Evolutionary conservation across 129 eudicot species (phyloP).

Genomic region (Cynara cardunculus): DNA sequence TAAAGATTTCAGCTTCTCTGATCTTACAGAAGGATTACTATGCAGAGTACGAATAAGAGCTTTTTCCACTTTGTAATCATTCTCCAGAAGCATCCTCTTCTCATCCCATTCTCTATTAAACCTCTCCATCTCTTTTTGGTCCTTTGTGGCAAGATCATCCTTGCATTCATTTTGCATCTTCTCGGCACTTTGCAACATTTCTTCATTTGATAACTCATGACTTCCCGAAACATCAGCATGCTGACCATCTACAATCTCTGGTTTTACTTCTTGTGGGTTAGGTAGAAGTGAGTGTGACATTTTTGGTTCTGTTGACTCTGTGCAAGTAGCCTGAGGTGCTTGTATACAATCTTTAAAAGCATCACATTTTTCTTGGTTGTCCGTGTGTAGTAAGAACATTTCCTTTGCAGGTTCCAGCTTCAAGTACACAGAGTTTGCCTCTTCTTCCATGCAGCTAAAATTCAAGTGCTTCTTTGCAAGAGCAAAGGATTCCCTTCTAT

Average conservation of each 20-base stretch:
- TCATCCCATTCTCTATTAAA: conserved; percentile 9
- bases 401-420: conserved; percentile 41
- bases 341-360: conserved; percentile 5
- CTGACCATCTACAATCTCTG: not conserved
- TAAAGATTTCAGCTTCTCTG: conserved; percentile 1
- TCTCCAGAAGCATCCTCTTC: not conserved
- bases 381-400: conserved; percentile 30
- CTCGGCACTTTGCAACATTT: not conserved
- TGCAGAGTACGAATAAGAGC: not conserved
- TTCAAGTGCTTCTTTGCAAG: conserved; percentile 54
- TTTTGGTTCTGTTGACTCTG: conserved; percentile 17
- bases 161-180: not conserved
- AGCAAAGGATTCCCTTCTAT: conserved; percentile 47
- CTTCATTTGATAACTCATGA: conserved; percentile 15
- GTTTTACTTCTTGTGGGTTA: conserved; percentile 7
- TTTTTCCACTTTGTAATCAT: not conserved
- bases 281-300: not conserved
- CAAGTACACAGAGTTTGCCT: conserved; percentile 37
- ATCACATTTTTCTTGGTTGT: conserved; percentile 9
- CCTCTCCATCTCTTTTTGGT: conserved; percentile 4
- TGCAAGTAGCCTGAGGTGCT: conserved; percentile 8
- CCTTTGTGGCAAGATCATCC: not conserved
- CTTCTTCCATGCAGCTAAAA: conserved; percentile 49
- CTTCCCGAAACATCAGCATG: not conserved
- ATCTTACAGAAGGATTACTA: conserved; percentile 2